Evolutionary conservation across 2,329 filamentous ascomycete species (phyloP), one percentile per base, ranked within the genome.

Genomic region (Fusarium fujikuroi): DNA sequence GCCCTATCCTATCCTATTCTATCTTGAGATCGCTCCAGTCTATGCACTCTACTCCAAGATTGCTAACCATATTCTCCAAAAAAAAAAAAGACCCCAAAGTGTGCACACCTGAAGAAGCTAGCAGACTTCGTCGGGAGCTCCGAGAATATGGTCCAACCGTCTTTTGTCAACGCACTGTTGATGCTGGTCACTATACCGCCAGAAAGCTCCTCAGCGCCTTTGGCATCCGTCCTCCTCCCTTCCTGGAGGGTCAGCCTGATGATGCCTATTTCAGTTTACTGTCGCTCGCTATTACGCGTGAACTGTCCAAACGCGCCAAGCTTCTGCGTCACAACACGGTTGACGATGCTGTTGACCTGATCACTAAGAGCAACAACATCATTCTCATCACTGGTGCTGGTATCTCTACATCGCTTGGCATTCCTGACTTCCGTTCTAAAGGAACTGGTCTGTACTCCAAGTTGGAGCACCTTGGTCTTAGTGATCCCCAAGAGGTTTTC

Each of bases 381-480:
- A 90, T 99, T 78, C 93, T 98, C 73, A 89, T 99, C 75, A 98
- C 96, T 2, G 96, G 96, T 58, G 96, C 96, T 23, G 96, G 96
- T 75, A 98, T 99, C 75, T 98, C 95, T 32, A 99, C 96, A 2
- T 97, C 94, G 58, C 90, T 99, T 25, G 96, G 96, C 69, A 98
- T 99, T 67, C 96, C 96, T 9, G 96, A 99, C 81, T 99, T 99
- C 80, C 92, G 96, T 74, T 98, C 95, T 59, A 96, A 96, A 81
- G 93, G 94, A 78, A 97, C 92, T 3, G 95, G 95, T 56, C 92
- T 98, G 63, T 98, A 98, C 83, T 92, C 94, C 50, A 92, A 95
- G 79, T 87, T 98, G 58, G 91, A 90, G 76, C 90, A 94, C 77
- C 88, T 96, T 68, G 95, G 94, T 11, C 84, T 92, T 69, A 90